These are phyloP conservation scores for Synura sp. DNA, from an alignment of 352 stramenopile genomes.

Conservation along the genomic window DNA sequence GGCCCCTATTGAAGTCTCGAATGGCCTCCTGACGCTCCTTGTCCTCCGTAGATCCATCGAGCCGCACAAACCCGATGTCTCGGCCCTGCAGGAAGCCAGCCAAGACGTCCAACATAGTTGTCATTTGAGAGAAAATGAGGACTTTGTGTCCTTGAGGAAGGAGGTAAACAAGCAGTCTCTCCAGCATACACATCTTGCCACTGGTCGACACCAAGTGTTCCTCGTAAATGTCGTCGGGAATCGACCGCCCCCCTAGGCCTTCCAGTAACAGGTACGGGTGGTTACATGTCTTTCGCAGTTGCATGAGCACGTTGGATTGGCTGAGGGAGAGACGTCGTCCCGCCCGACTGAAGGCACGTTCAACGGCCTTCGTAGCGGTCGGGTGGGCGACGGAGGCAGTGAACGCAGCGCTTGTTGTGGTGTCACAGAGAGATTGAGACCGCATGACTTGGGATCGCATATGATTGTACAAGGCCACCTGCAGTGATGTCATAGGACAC, in stretches of 20 bases:
- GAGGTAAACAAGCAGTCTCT: conserved; percentile 63
- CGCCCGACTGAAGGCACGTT: too few relatives aligned
- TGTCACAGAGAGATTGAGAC: too few relatives aligned
- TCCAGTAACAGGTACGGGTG: conserved; percentile 74
- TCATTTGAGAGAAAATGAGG: conserved; percentile 75
- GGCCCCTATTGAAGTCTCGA: background rate
- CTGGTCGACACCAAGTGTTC: conserved; percentile 52
- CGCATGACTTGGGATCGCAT: too few relatives aligned
- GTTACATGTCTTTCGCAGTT: conserved; percentile 82
- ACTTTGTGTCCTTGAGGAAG: conserved; percentile 50
- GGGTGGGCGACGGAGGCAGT: too few relatives aligned
- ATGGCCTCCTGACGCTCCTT: background rate
- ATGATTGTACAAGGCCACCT: too few relatives aligned
- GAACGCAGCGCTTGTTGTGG: too few relatives aligned
- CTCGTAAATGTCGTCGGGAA: background rate
- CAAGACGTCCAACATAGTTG: conserved; percentile 25
- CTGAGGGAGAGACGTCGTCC: too few relatives aligned
- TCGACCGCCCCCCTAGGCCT: too few relatives aligned
- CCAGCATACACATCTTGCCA: conserved; percentile 60
- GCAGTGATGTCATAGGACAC: too few relatives aligned
- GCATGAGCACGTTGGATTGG: conserved; percentile 71
- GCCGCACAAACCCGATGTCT: background rate
- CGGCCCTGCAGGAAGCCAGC: background rate
- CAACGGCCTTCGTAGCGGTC: too few relatives aligned
- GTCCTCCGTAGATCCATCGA: background rate